Evolutionary conservation across 2,329 filamentous ascomycete genomes (phyloP), one percentile per base, ranked within the genome.

Genomic region (Fusarium liriodendri): DNA sequence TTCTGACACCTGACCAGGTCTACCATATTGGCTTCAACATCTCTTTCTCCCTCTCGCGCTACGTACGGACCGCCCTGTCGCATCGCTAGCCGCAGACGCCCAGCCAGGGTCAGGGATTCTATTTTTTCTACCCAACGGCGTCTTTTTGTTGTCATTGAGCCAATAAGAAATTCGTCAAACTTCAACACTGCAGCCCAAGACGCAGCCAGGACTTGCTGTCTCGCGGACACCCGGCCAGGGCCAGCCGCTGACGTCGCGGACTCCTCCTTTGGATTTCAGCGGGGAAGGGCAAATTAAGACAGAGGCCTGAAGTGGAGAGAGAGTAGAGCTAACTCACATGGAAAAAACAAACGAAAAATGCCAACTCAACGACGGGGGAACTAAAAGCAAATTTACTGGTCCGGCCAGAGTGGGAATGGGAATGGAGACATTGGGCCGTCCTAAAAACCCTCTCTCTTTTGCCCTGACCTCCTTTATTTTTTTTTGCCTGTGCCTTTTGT

Each of bases 201-300:
- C 42, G 42, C 54, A 37, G 55, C 55, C 29, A 7, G 20, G 18
- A 13, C 50, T 32, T 6, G 38, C 38, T 27, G n/a, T 18, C 32
- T 27, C 35, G 27, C 22, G 20, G 29, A 11, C 40, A 50, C 37
- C 32, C 59, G 59, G 9, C 55, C 52, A 70, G 38, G 45, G 50
- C 62, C 71, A 74, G 71, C 71, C 71, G 63, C 71, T 74, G 71
- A 74, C 71, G 71, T 74, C 68, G 67, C 37, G 29, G 33, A 32
- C 58, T 58, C 63, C 63, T 38, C 62, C 62, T 47, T 54, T 20
- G 37, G 35, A 33, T 62, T 62, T 37, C 32, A 18, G 29, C 13
- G 16, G 58, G 58, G 64, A 32, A 40, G 69, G 62, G 66, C 14
- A 45, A n/a, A 61, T 68, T 68, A n/a, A 33, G 40, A 37, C 66